Percentiles rank a stretch among this genome's conserved stretches.
Evolutionary conservation across 768 basidiomycete genomes (phyloP).

Genomic region (Coprinopsis strossmayeri): DNA sequence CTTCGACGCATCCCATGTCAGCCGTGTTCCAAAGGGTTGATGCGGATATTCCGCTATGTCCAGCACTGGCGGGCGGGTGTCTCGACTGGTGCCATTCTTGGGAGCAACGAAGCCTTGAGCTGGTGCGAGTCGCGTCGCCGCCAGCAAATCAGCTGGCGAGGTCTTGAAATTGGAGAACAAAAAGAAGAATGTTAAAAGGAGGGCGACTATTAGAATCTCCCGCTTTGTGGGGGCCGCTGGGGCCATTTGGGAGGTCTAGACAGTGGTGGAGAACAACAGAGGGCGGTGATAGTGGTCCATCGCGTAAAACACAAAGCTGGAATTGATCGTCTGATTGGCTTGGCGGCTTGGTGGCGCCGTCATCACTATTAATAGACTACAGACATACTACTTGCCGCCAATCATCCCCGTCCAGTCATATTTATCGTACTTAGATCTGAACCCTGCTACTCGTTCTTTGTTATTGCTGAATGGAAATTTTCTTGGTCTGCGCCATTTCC

Average conservation of each 20-base stretch:
- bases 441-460: constrained; percentile 58
- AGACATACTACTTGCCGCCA: too few species aligned
- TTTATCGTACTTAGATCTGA: constrained; percentile 70
- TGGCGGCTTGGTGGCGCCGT: too few species aligned
- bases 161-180: constrained; percentile 30
- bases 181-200: constrained; percentile 41
- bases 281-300: neutral
- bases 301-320: neutral
- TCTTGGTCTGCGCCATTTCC: constrained; percentile 79
- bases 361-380: too few species aligned
- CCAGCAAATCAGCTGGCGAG: constrained; percentile 11
- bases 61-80: neutral
- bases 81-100: constrained; percentile 6
- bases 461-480: constrained; percentile 66
- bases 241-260: constrained; percentile 19
- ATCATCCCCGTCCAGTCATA: constrained; percentile 82
- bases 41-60: constrained; percentile 1
- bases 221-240: constrained; percentile 45
- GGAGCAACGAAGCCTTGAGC: constrained; percentile 3
- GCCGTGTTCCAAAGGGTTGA: constrained; percentile 14
- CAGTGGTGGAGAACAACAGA: neutral
- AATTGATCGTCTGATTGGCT: too few species aligned
- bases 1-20: constrained; percentile 15
- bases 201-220: constrained; percentile 44
- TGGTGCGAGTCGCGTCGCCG: neutral